A percentile compares a stretch with the other conserved stretches of the same genome.
These are phyloP conservation scores for Phytopythium oedochilum DNA, from an alignment of 352 stramenopile species.

Conservation along the genomic window DNA sequence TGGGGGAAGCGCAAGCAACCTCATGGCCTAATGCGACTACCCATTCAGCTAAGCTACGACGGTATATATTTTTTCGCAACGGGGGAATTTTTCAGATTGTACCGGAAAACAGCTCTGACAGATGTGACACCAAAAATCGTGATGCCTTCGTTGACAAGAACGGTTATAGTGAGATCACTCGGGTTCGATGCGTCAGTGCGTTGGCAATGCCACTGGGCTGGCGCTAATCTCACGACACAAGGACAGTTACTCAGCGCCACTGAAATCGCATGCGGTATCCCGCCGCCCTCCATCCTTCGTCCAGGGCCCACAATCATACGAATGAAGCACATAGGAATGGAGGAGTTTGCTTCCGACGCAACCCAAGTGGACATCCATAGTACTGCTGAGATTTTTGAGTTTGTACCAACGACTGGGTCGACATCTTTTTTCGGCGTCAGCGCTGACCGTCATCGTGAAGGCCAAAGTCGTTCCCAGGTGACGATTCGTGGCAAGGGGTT, in stretches of 20 bases:
- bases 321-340: conserved; percentile 10
- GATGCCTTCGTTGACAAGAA: conserved; percentile 15
- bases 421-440: background rate
- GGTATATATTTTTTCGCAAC: conserved; percentile 23
- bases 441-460: background rate
- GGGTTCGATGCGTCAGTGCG: conserved; percentile 14
- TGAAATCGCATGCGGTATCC: conserved; percentile 16
- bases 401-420: conserved; percentile 17
- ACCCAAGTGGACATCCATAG: conserved; percentile 19
- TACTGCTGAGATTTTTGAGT: conserved; percentile 27
- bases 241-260: conserved; percentile 16
- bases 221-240: conserved; percentile 20
- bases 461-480: background rate
- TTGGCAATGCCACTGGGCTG: conserved; percentile 23
- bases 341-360: conserved; percentile 19
- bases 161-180: conserved; percentile 15
- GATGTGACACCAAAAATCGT: conserved; percentile 14
- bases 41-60: conserved; percentile 25
- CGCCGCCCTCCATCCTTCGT: conserved; percentile 5
- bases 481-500: conserved; percentile 44
- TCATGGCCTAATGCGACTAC: conserved; percentile 1
- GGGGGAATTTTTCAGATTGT: conserved; percentile 23
- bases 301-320: conserved; percentile 10
- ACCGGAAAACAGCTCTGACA: conserved; percentile 15
- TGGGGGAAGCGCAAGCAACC: background rate